Conservation (phyloP, 345 rosid genomes). For the Arabis hirsuta region DNA sequence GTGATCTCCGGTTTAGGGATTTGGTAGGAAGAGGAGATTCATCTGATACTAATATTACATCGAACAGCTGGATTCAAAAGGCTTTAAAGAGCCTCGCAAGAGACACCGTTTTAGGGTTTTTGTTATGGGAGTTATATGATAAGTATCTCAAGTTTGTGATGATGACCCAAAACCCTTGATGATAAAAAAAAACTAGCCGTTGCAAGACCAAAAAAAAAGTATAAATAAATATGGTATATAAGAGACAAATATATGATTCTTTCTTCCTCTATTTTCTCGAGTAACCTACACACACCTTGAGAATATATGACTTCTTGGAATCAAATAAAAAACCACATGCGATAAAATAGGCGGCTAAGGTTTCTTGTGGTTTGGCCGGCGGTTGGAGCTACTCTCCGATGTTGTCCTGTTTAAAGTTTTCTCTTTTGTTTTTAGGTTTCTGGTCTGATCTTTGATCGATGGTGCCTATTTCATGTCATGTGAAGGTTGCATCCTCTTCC, state of each 20-base stretch:
- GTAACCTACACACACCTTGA: too few relatives aligned
- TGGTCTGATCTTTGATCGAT: too few relatives aligned
- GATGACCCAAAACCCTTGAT: constrained; percentile 32
- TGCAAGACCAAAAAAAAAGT: background rate
- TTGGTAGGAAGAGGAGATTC: constrained; percentile 61
- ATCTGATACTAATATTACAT: constrained; percentile 31
- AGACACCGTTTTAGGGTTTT: constrained; percentile 55
- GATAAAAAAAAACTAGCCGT: background rate
- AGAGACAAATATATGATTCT: background rate
- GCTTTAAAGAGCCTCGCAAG: constrained; percentile 50
- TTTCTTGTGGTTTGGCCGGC: too few relatives aligned
- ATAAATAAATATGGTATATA: background rate
- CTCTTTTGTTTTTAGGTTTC: too few relatives aligned
- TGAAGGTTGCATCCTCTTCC: too few relatives aligned
- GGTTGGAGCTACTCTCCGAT: too few relatives aligned
- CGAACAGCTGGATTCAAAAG: constrained; percentile 46
- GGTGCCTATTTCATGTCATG: too few relatives aligned
- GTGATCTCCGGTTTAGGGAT: constrained; percentile 74
- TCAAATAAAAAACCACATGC: too few relatives aligned
- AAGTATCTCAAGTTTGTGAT: constrained; percentile 38
- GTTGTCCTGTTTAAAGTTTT: too few relatives aligned
- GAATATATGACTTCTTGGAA: too few relatives aligned
- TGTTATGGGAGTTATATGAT: constrained; percentile 61
- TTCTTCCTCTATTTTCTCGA: constrained; percentile 1
- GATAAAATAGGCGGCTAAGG: too few relatives aligned